A percentile compares a stretch with the other conserved stretches of the same genome.
These are phyloP conservation scores for Sanghuangporus weigelae DNA, from an alignment of 1,284 basidiomycete genomes.

Conservation along the genomic window DNA sequence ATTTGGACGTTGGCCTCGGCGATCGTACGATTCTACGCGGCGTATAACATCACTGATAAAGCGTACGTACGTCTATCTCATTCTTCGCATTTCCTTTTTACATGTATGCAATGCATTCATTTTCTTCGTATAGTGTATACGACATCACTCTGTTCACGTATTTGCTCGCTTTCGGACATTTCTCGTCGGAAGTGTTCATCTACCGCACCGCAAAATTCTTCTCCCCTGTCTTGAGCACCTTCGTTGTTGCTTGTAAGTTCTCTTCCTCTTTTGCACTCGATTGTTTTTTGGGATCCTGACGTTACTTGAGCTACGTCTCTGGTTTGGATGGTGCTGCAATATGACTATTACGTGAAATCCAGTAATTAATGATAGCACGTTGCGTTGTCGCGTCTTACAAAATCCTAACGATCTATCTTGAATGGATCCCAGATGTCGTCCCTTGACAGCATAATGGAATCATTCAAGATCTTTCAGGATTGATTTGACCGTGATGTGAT, in stretches of 20 bases:
- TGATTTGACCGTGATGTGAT: too few relatives aligned
- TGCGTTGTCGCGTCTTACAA: too few relatives aligned
- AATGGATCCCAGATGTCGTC: too few relatives aligned
- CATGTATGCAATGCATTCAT: background rate
- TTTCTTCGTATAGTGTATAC: slow-evolving; percentile 64
- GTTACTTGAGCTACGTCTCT: slow-evolving; percentile 39
- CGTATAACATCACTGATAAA: slow-evolving; percentile 81
- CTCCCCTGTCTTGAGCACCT: slow-evolving; percentile 65
- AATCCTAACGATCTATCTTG: too few relatives aligned
- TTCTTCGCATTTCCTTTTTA: slow-evolving; percentile 7
- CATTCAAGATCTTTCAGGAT: too few relatives aligned
- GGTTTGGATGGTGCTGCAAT: slow-evolving; percentile 79
- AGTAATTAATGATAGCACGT: background rate
- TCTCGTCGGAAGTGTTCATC: slow-evolving; percentile 79
- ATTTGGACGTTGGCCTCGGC: slow-evolving; percentile 86
- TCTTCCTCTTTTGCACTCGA: background rate
- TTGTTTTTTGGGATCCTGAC: background rate
- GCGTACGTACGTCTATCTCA: slow-evolving; percentile 47
- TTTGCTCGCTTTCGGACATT: slow-evolving; percentile 87
- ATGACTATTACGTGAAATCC: slow-evolving; percentile 54
- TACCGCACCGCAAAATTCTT: slow-evolving; percentile 74
- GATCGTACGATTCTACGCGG: slow-evolving; percentile 76
- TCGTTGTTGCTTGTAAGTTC: slow-evolving; percentile 83
- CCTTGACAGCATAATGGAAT: too few relatives aligned
- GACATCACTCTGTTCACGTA: slow-evolving; percentile 86